Conservation (phyloP, 129 eudicot genomes). For the Chrysanthemum lavandulifolium region DNA sequence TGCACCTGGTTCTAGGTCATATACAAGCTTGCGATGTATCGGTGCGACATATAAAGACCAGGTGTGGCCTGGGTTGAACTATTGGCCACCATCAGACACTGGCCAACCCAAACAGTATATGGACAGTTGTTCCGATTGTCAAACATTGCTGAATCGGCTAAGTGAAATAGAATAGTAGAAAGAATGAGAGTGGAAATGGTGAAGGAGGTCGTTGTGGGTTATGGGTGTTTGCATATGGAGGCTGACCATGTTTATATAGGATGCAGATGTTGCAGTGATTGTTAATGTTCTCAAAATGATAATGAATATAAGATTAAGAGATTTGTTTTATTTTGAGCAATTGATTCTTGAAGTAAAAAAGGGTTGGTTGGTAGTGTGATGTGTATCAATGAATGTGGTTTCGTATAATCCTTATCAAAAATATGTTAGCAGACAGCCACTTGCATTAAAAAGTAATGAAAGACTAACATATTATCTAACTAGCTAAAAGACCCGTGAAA, state of each 20-base stretch:
- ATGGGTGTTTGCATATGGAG: neutral
- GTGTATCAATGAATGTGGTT: neutral
- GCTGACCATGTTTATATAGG: neutral
- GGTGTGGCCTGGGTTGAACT: constrained; percentile 33
- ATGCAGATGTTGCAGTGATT: neutral
- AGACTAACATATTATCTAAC: neutral
- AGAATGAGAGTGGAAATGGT: constrained; percentile 25
- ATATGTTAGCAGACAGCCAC: neutral
- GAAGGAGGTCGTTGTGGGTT: constrained; percentile 13
- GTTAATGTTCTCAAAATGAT: neutral
- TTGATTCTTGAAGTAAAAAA: no score
- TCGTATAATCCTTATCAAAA: neutral
- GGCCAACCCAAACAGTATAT: constrained; percentile 75
- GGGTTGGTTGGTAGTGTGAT: neutral
- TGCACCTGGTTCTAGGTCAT: constrained; percentile 38
- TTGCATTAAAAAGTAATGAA: neutral
- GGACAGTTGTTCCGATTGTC: constrained; percentile 51
- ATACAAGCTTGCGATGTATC: constrained; percentile 27
- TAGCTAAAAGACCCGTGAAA: no score
- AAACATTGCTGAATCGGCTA: constrained; percentile 25
- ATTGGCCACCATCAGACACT: constrained; percentile 48
- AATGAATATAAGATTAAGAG: no score
- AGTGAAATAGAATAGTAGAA: constrained; percentile 12
- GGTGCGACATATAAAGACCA: constrained; percentile 31
- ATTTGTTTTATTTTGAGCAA: no score